phyloP scores from a whole-genome alignment of 106 monocot species.

The Dendrobium officinale region DNA sequence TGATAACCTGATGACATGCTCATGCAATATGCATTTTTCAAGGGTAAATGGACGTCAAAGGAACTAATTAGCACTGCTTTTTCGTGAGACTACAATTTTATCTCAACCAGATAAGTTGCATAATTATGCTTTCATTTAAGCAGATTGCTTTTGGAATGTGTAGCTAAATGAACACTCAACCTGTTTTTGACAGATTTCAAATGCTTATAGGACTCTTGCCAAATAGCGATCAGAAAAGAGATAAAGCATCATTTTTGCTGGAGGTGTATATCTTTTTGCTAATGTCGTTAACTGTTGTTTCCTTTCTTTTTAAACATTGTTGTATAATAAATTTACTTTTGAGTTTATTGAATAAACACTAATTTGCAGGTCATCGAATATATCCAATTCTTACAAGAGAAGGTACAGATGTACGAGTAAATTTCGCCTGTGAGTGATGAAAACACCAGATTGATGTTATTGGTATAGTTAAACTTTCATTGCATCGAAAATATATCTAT shows the following conservation, averaged over 20 bases:
- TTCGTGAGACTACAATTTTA: too few species aligned
- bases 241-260: conserved; percentile 58
- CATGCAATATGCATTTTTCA: too few species aligned
- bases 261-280: conserved; percentile 23
- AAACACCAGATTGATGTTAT: conserved; percentile 38
- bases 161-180: too few species aligned
- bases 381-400: conserved; percentile 49
- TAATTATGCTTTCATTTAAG: too few species aligned
- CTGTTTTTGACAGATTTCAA: conserved; percentile 46
- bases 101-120: too few species aligned
- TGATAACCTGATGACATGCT: too few species aligned
- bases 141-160: too few species aligned
- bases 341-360: background rate
- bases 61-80: too few species aligned
- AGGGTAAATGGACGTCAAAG: too few species aligned
- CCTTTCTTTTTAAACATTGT: background rate
- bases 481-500: too few species aligned
- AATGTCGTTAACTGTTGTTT: background rate
- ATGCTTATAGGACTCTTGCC: conserved; percentile 59
- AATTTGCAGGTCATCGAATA: conserved; percentile 49
- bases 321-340: too few species aligned
- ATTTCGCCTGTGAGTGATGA: conserved; percentile 41
- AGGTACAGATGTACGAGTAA: conserved; percentile 36
- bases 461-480: conserved; percentile 24
- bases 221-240: conserved; percentile 60